Base-by-base conservation (phyloP, 768 basidiomycete genomes). In the Suillus subluteus region DNA sequence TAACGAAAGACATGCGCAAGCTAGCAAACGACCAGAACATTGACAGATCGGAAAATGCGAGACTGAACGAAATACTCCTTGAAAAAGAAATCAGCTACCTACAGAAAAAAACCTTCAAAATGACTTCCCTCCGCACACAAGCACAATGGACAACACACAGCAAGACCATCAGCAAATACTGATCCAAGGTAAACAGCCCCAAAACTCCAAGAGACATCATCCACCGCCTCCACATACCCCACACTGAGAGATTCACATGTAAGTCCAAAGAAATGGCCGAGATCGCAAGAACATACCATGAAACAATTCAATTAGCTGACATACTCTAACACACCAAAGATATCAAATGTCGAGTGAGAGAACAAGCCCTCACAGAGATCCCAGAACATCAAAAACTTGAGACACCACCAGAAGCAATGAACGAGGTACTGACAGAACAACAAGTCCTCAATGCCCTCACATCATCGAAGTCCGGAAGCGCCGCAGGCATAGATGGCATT, bases 401-500 rank as follows among this genome's bases (percentile, higher is more conserved):
- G 0, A 1, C 2, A 7, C 44, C 8, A 4, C 21, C 44, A 4
- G 44, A 15, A 1, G 0, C 0, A 21, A 50, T 65, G 3, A 0
- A 64, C 0, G 7, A 23, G 0, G 1, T 0, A 1, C 44, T 70
- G 0, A 68, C 62, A 0, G 32, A 68, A 32, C 48, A 70, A 2
- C 69, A 79, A 43, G 59, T 76, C 46, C 26, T 32, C 3, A 72
- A 46, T 73, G 0, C 44, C 78, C 32, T 65, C 43, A 6, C 0
- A 12, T 40, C 48, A 1, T 46, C 72, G 16, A 64, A 70, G 48
- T 69, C 69, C 18, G 72, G 74, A 0, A 77, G 69, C 6, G 69
- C 78, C 0, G 32, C 77, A 0, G 74, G 78, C 0, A 9, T 76
- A 7, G 74, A 80, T 56, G 72, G 76, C 0, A 55, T 78, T 0